Conservation (phyloP, 1,284 basidiomycete species). For the Volvariella surrecta region DNA sequence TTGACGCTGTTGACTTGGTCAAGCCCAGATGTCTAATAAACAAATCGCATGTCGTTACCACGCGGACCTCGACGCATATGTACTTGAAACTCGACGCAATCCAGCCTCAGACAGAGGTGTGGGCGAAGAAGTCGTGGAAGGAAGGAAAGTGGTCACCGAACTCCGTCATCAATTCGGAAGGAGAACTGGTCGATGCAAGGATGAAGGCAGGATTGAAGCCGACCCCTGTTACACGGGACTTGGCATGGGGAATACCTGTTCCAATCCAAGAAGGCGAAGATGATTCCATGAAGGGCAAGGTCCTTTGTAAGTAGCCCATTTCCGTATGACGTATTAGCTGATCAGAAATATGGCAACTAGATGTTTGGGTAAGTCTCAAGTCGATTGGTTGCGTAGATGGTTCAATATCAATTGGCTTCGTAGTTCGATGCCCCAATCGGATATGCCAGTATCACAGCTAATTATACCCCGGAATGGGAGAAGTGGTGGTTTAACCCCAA, state of each 20-base stretch:
- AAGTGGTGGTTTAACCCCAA: conserved; percentile 97
- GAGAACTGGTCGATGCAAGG: conserved; percentile 87
- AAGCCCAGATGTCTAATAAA: conserved; percentile 93
- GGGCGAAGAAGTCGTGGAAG: conserved; percentile 78
- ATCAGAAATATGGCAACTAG: too few relatives aligned
- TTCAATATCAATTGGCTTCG: background rate
- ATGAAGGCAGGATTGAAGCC: conserved; percentile 84
- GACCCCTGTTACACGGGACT: conserved; percentile 89
- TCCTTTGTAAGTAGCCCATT: conserved; percentile 69
- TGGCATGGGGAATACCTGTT: conserved; percentile 96
- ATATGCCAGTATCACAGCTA: conserved; percentile 96
- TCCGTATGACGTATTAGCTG: conserved; percentile 6
- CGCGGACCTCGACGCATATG: conserved; percentile 86
- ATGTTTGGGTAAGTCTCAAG: conserved; percentile 70
- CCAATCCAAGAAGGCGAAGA: conserved; percentile 61
- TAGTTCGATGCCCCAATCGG: conserved; percentile 98
- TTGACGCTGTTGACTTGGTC: conserved; percentile 90
- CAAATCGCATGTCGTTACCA: conserved; percentile 70
- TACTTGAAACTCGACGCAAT: conserved; percentile 84
- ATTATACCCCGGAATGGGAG: conserved; percentile 92
- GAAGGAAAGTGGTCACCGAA: conserved; percentile 90
- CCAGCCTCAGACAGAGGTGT: conserved; percentile 81
- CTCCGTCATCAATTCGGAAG: conserved; percentile 80
- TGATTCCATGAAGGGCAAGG: conserved; percentile 87
- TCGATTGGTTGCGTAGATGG: conserved; percentile 1